Evolutionary conservation across 306 rosid genomes (phyloP).

Genomic region (Ziziphus jujuba): DNA sequence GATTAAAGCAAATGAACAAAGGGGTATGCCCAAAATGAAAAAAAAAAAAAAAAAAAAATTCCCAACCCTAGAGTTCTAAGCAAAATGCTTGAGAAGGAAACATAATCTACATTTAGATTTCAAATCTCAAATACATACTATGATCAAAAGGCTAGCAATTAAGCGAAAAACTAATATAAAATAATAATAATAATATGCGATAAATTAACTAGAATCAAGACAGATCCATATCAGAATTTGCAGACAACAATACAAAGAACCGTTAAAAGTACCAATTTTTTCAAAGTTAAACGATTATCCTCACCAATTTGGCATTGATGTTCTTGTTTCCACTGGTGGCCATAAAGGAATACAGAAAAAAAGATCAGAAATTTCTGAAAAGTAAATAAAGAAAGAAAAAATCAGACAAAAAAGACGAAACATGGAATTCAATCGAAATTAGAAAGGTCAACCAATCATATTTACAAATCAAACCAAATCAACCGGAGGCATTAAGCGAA

Average conservation of each 20-base stretch:
- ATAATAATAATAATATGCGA: no score
- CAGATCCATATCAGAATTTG: conserved; percentile 1
- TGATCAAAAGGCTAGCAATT: background rate
- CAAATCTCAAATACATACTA: background rate
- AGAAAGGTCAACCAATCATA: no score
- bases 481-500: no score
- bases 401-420: no score
- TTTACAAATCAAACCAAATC: no score
- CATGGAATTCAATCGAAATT: no score
- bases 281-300: background rate
- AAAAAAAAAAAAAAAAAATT: no score
- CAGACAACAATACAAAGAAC: background rate
- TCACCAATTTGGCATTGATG: conserved; percentile 60
- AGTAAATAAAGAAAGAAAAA: no score
- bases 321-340: conserved; percentile 65
- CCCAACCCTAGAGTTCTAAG: no score
- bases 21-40: no score
- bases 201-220: background rate
- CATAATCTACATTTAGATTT: background rate
- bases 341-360: conserved; percentile 23
- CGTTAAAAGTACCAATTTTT: conserved; percentile 6
- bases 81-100: background rate
- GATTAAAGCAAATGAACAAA: no score
- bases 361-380: background rate
- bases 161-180: background rate